These are phyloP conservation scores for Kodamaea alishanica DNA, from an alignment of 1,139 yeast species.

Conservation along the genomic window DNA sequence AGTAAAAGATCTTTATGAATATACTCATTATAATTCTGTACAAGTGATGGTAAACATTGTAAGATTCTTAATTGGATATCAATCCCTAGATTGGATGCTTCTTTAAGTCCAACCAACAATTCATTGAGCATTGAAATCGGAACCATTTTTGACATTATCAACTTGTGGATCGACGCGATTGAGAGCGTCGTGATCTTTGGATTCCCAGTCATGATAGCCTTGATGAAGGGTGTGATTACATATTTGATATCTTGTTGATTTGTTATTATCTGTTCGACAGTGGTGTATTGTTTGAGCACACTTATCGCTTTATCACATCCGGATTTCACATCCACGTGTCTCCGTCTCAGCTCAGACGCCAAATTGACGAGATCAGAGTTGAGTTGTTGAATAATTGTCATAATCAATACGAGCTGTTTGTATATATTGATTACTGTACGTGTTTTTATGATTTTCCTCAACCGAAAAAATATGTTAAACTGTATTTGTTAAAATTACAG, in stretches of 20 bases:
- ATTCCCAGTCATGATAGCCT: slow-evolving; percentile 72
- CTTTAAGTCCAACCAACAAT: slow-evolving; percentile 63
- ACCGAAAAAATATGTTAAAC: no score
- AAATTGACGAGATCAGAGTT: slow-evolving; percentile 55
- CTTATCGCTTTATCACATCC: slow-evolving; percentile 63
- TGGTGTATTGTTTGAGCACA: slow-evolving; percentile 34
- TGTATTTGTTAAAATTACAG: no score
- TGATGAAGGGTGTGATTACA: slow-evolving; percentile 64
- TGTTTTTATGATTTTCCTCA: no score
- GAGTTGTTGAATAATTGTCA: slow-evolving; percentile 45
- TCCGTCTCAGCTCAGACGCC: slow-evolving; percentile 66
- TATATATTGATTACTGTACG: background rate
- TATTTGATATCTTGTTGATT: slow-evolving; percentile 37
- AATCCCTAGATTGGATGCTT: slow-evolving; percentile 70
- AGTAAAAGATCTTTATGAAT: slow-evolving; percentile 57
- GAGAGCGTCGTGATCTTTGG: slow-evolving; percentile 71
- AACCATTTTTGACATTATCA: slow-evolving; percentile 23
- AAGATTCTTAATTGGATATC: slow-evolving; percentile 87
- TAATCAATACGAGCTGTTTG: slow-evolving; percentile 8
- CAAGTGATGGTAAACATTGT: slow-evolving; percentile 75
- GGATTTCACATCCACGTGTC: slow-evolving; percentile 60
- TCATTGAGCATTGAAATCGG: slow-evolving; percentile 49
- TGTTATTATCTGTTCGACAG: slow-evolving; percentile 16
- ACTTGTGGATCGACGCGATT: slow-evolving; percentile 14
- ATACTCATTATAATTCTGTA: slow-evolving; percentile 56